A percentile compares a stretch with the other conserved stretches of the same genome.
These are phyloP conservation scores for Pulveroboletus sp. DNA, from an alignment of 768 basidiomycete species.

Conservation along the genomic window DNA sequence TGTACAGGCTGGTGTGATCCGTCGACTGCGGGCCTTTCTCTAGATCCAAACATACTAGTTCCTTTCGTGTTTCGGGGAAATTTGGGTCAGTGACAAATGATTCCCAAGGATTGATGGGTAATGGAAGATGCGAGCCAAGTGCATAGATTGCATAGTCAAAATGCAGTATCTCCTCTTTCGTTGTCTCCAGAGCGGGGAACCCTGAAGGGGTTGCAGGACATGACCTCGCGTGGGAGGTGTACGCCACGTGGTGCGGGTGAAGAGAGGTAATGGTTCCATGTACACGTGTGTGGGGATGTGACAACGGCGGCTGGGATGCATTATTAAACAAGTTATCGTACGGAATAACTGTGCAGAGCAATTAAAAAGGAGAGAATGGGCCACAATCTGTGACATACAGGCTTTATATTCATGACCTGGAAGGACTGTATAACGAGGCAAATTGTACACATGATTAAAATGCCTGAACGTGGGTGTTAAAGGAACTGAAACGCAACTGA, in stretches of 20 bases:
- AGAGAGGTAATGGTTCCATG: slow-evolving; percentile 47
- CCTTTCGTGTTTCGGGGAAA: background rate
- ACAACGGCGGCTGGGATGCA: slow-evolving; percentile 11
- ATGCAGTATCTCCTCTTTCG: slow-evolving; percentile 26
- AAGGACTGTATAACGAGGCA: slow-evolving; percentile 56
- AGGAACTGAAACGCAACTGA: too few relatives aligned
- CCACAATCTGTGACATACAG: slow-evolving; percentile 35
- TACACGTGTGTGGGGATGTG: slow-evolving; percentile 33
- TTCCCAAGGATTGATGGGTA: slow-evolving; percentile 55
- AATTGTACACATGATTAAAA: slow-evolving; percentile 56
- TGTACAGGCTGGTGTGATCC: slow-evolving; percentile 18
- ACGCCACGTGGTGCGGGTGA: slow-evolving; percentile 35
- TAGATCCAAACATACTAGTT: background rate
- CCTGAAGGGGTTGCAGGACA: background rate
- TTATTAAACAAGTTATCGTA: slow-evolving; percentile 45
- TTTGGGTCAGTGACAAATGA: background rate
- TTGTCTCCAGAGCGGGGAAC: background rate
- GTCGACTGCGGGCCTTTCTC: too few relatives aligned
- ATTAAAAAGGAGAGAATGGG: background rate
- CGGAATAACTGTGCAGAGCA: slow-evolving; percentile 44
- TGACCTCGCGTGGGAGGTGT: background rate
- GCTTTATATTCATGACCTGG: slow-evolving; percentile 66
- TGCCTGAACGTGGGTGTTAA: slow-evolving; percentile 32
- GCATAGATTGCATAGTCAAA: slow-evolving; percentile 64
- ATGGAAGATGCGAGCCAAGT: slow-evolving; percentile 55